Conservation (phyloP, 2,329 filamentous ascomycete genomes). For the Pestalotiopsis fici region DNA sequence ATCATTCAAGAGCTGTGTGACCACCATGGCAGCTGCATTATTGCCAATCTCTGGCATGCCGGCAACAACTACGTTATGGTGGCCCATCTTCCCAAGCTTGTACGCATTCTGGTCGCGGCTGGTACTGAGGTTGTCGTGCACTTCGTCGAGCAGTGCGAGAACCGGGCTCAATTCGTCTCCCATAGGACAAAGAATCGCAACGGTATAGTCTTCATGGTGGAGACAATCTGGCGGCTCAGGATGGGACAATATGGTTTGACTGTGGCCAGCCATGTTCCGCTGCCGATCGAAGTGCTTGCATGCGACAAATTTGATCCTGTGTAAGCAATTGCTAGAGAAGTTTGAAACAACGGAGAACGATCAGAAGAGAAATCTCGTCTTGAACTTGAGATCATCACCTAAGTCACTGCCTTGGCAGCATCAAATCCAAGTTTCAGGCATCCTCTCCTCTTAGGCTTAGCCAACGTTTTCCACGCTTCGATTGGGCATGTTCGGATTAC, state of each 20-base stretch:
- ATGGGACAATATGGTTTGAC: not conserved
- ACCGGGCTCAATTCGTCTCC: not conserved
- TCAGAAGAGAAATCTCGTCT: too few species aligned
- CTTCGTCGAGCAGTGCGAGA: not conserved
- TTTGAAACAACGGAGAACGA: too few species aligned
- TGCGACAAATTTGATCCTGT: too few species aligned
- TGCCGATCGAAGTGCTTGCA: too few species aligned
- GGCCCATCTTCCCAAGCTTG: not conserved
- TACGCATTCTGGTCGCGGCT: slow-evolving; percentile 2
- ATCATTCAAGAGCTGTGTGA: not conserved
- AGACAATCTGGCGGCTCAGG: not conserved
- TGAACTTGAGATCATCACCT: too few species aligned
- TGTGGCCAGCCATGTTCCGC: not conserved
- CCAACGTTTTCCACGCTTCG: too few species aligned
- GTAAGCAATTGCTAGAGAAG: too few species aligned
- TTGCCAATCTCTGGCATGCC: not conserved
- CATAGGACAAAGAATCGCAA: slow-evolving; percentile 3
- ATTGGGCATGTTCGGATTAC: too few species aligned
- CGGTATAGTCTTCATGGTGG: slow-evolving; percentile 13
- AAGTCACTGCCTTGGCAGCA: fast-evolving
- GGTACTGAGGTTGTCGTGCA: not conserved
- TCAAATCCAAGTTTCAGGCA: too few species aligned
- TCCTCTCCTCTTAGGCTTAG: too few species aligned
- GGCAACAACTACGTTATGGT: not conserved
- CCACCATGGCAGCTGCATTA: not conserved